phyloP scores from a whole-genome alignment of 768 basidiomycete species.

The Termitomyces sp. region DNA sequence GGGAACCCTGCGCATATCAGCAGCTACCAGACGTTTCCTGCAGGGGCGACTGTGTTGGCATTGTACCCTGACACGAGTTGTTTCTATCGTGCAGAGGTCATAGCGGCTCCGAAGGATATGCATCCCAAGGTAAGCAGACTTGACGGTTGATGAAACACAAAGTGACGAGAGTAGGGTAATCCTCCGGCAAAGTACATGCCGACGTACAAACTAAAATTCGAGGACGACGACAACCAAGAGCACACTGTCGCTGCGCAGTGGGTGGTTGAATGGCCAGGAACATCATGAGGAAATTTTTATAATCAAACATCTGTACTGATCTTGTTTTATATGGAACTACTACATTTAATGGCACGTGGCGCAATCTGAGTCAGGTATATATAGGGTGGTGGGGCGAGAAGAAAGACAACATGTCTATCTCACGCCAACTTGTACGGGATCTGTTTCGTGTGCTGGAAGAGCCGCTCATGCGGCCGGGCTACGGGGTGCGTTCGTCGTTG shows the following conservation, averaged over 20 bases:
- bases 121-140: conserved; percentile 27
- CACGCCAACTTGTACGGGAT: conserved; percentile 61
- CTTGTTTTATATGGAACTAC: not conserved
- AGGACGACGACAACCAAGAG: conserved; percentile 84
- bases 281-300: conserved; percentile 10
- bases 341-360: too few relatives aligned
- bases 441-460: conserved; percentile 75
- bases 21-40: conserved; percentile 66
- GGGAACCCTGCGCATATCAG: conserved; percentile 60
- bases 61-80: conserved; percentile 90
- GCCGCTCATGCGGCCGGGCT: conserved; percentile 39
- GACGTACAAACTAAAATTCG: conserved; percentile 77
- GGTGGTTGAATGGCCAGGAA: conserved; percentile 78
- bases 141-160: not conserved
- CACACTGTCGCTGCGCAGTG: conserved; percentile 70
- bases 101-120: conserved; percentile 53
- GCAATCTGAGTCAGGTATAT: conserved; percentile 4
- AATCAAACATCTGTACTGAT: conserved; percentile 10
- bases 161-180: conserved; percentile 17
- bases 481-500: conserved; percentile 18
- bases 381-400: not conserved
- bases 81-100: conserved; percentile 84
- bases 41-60: conserved; percentile 74
- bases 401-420: conserved; percentile 51
- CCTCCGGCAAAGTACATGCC: conserved; percentile 45